A percentile compares a stretch with the other conserved stretches of the same genome.
phyloP scores from a whole-genome alignment of 2,329 filamentous ascomycete species.

The Aureobasidium sp. region DNA sequence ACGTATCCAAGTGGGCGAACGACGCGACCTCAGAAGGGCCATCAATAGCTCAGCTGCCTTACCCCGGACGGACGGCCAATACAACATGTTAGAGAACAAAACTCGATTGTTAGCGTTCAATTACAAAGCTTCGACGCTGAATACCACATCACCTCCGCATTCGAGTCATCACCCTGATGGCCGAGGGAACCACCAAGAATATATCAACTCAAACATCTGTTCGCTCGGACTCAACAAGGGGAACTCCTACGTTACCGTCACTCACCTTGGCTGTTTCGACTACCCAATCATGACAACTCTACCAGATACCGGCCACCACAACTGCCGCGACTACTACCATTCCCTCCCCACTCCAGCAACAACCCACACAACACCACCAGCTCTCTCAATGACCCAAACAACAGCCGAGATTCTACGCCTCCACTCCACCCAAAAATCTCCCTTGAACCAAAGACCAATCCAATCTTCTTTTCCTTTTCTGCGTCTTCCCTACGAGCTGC shows the following conservation, averaged over 20 bases:
- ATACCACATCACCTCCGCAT: background rate
- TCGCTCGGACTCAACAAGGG: background rate
- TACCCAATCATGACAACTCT: background rate
- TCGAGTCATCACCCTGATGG: constrained; percentile 1
- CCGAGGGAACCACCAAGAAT: background rate
- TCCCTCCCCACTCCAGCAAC: background rate
- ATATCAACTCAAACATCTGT: background rate
- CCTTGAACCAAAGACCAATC: constrained; percentile 5
- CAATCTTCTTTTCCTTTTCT: constrained; percentile 24
- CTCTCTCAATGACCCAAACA: background rate
- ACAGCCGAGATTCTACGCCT: background rate
- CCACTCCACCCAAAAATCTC: background rate
- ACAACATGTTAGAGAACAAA: background rate
- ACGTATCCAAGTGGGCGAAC: background rate
- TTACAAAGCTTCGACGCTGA: background rate
- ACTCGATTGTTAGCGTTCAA: background rate
- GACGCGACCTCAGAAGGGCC: background rate
- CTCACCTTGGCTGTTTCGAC: no score
- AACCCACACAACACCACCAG: background rate
- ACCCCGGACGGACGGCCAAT: background rate
- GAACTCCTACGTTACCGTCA: no score
- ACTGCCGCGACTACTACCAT: constrained; percentile 29
- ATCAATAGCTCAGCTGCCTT: background rate
- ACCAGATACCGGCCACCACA: constrained; percentile 26
- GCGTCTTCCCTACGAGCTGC: constrained; percentile 36